Conservation (phyloP, 306 rosid species). For the Purshia tridentata region DNA sequence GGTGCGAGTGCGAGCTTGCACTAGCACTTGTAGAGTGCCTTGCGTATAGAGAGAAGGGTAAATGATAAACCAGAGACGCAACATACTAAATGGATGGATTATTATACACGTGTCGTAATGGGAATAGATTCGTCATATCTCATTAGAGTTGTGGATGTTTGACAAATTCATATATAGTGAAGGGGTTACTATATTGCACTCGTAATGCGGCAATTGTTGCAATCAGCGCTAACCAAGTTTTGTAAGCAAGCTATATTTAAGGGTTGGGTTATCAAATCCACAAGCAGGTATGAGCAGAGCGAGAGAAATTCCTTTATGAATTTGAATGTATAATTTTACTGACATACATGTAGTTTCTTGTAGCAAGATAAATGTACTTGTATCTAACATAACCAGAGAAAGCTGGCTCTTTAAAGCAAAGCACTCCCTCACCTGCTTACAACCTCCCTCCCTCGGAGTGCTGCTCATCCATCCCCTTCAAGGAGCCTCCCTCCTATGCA, state of each 20-base stretch:
- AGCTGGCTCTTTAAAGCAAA: slow-evolving; percentile 30
- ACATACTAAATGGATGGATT: no score
- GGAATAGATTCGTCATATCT: no score
- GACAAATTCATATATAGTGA: no score
- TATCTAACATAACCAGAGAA: slow-evolving; percentile 28
- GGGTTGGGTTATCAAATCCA: background rate
- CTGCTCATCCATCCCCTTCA: background rate
- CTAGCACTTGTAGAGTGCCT: no score
- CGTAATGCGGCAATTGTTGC: background rate
- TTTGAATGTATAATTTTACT: slow-evolving; percentile 23
- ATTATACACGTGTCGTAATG: no score
- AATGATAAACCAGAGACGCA: no score
- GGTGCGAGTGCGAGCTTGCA: no score
- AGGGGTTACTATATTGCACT: no score
- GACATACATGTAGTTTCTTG: slow-evolving; percentile 27
- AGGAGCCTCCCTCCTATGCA: background rate
- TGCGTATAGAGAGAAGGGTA: no score
- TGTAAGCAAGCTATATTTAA: background rate
- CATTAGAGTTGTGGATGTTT: no score
- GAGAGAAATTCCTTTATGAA: slow-evolving; percentile 15
- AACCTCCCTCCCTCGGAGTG: slow-evolving; percentile 5
- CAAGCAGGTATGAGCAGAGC: background rate
- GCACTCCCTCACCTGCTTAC: background rate
- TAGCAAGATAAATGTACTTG: slow-evolving; percentile 26
- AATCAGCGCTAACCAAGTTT: background rate